Evolutionary conservation across 768 basidiomycete genomes (phyloP).

Genomic region (Amyloporia xantha): DNA sequence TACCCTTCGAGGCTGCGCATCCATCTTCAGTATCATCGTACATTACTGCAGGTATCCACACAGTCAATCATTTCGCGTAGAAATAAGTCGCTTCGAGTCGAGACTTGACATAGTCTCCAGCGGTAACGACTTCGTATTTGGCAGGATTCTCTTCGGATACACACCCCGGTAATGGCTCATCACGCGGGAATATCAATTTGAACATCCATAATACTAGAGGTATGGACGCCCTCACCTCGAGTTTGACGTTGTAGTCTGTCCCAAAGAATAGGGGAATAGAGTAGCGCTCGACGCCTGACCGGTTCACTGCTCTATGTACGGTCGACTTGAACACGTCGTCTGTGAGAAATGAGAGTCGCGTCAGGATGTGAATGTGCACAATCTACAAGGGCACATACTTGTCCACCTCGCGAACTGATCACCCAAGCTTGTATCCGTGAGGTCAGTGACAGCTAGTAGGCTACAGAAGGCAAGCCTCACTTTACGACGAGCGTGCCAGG

Average conservation of each 20-base stretch:
- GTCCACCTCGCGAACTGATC: conserved; percentile 90
- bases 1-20: too few species aligned
- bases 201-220: too few species aligned
- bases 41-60: too few species aligned
- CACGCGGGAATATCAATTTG: too few species aligned
- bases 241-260: conserved; percentile 74
- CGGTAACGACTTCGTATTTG: conserved; percentile 70
- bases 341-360: too few species aligned
- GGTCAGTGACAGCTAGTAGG: too few species aligned
- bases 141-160: conserved; percentile 48
- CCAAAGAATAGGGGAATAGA: conserved; percentile 91
- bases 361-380: too few species aligned
- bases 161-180: conserved; percentile 30
- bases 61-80: too few species aligned
- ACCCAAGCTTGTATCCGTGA: conserved; percentile 53
- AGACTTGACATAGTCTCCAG: conserved; percentile 81
- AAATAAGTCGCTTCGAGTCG: conserved; percentile 72
- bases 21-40: too few species aligned
- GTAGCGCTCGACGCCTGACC: conserved; percentile 62
- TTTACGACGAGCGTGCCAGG: conserved; percentile 83
- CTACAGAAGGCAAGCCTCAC: too few species aligned
- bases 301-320: conserved; percentile 78
- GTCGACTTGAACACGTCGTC: conserved; percentile 91
- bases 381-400: conserved; percentile 43
- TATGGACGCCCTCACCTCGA: too few species aligned